phyloP scores from a whole-genome alignment of 2,329 filamentous ascomycete genomes.

The Mycocentrospora acerina region DNA sequence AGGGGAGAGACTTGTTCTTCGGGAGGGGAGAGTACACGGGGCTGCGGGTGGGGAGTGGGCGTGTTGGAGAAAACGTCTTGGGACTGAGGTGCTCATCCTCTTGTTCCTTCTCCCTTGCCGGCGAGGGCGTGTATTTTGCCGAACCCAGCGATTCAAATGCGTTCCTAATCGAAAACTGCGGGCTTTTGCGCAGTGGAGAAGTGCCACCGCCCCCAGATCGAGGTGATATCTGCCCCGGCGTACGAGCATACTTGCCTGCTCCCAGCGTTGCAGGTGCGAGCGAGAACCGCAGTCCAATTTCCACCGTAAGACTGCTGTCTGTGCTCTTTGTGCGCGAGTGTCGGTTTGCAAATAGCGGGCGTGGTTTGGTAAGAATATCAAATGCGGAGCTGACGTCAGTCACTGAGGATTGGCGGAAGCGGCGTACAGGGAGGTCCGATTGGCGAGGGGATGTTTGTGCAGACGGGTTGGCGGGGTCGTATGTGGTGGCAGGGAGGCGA shows the following conservation, averaged over 20 bases:
- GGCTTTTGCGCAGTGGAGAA: too few species aligned
- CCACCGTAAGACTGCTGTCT: slow-evolving; percentile 67
- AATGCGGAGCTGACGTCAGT: slow-evolving; percentile 43
- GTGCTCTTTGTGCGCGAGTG: slow-evolving; percentile 63
- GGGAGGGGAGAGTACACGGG: too few species aligned
- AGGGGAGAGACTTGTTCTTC: too few species aligned
- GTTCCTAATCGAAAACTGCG: too few species aligned
- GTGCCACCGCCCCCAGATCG: too few species aligned
- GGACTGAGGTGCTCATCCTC: too few species aligned
- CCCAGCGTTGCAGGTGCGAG: slow-evolving; percentile 41
- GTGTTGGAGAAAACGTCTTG: too few species aligned
- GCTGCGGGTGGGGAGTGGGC: too few species aligned
- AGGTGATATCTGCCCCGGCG: too few species aligned
- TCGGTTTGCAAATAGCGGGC: slow-evolving; percentile 43
- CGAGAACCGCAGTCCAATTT: slow-evolving; percentile 71
- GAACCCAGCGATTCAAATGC: too few species aligned
- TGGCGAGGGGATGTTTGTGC: slow-evolving; percentile 18
- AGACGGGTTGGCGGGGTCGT: slow-evolving; percentile 29
- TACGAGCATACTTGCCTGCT: slow-evolving; percentile 34
- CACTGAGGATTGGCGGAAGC: slow-evolving; percentile 37
- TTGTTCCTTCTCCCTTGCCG: too few species aligned
- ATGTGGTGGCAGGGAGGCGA: slow-evolving; percentile 42
- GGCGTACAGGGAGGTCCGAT: slow-evolving; percentile 34
- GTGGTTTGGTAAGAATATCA: slow-evolving; percentile 38
- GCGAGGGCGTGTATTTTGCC: too few species aligned